These are phyloP conservation scores for Leavenworthia alabamica DNA, from an alignment of 345 rosid species.

Conservation along the genomic window DNA sequence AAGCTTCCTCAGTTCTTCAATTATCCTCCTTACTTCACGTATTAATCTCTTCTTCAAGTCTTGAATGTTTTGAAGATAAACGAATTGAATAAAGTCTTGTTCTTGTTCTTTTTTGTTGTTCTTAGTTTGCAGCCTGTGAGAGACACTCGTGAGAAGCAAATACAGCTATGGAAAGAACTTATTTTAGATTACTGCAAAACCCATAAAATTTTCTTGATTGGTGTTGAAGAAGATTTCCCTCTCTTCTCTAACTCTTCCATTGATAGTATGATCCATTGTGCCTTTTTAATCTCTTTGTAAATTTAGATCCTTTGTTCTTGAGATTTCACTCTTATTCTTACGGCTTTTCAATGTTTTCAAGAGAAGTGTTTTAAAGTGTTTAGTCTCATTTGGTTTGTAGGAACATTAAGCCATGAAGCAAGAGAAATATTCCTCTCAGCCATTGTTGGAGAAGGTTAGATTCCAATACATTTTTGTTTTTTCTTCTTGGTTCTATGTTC, in stretches of 20 bases:
- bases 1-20: constrained; percentile 92
- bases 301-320: too few relatives aligned
- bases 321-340: neutral
- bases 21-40: constrained; percentile 99
- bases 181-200: constrained; percentile 75
- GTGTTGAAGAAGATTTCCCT: constrained; percentile 76
- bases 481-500: neutral
- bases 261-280: constrained; percentile 49
- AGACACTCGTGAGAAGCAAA: constrained; percentile 93
- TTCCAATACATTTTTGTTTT: neutral
- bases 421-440: constrained; percentile 81
- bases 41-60: constrained; percentile 17
- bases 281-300: too few relatives aligned
- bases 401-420: constrained; percentile 88
- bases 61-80: neutral
- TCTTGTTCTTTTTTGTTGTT: neutral
- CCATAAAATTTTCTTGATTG: constrained; percentile 58
- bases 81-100: neutral
- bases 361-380: neutral
- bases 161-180: constrained; percentile 89
- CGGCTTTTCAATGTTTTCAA: neutral
- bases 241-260: constrained; percentile 71
- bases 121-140: constrained; percentile 94
- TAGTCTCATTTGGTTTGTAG: constrained; percentile 35
- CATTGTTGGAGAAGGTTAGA: constrained; percentile 73